Evolutionary conservation across 2,329 filamentous ascomycete species (phyloP).

Genomic region (Anthostomella pinea): DNA sequence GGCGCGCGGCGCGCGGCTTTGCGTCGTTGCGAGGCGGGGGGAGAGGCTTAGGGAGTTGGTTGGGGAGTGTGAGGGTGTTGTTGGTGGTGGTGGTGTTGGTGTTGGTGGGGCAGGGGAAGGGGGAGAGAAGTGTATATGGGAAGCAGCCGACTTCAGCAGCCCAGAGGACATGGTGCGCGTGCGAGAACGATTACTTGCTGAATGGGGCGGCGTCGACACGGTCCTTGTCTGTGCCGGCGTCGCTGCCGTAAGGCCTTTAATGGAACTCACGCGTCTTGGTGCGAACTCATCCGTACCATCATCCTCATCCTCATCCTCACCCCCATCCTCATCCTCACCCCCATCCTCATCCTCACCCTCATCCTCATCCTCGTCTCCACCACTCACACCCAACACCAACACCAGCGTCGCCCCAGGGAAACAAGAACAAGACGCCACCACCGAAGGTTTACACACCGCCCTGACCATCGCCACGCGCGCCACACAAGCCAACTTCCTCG

Average conservation of each 20-base stretch:
- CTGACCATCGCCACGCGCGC: constrained; percentile 23
- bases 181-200: constrained; percentile 19
- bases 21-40: constrained; percentile 29
- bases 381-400: too few species aligned
- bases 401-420: too few species aligned
- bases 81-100: too few species aligned
- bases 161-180: constrained; percentile 28
- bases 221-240: constrained; percentile 33
- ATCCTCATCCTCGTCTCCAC: too few species aligned
- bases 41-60: constrained; percentile 26
- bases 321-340: too few species aligned
- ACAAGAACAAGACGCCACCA: constrained; percentile 16
- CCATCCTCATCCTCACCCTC: too few species aligned
- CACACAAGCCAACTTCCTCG: constrained; percentile 30
- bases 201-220: constrained; percentile 32
- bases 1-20: constrained; percentile 28
- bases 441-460: constrained; percentile 22
- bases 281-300: too few species aligned
- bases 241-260: constrained; percentile 33
- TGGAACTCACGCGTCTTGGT: constrained; percentile 25
- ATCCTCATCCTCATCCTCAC: too few species aligned
- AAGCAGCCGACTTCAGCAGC: constrained; percentile 27
- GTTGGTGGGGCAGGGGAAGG: too few species aligned
- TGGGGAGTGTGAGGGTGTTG: constrained; percentile 25
- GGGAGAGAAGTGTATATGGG: constrained; percentile 26